Percentiles rank a stretch among this genome's conserved stretches.
Evolutionary conservation across 1,139 yeast genomes (phyloP).

Genomic region (Scheffersomyces illinoinensis): DNA sequence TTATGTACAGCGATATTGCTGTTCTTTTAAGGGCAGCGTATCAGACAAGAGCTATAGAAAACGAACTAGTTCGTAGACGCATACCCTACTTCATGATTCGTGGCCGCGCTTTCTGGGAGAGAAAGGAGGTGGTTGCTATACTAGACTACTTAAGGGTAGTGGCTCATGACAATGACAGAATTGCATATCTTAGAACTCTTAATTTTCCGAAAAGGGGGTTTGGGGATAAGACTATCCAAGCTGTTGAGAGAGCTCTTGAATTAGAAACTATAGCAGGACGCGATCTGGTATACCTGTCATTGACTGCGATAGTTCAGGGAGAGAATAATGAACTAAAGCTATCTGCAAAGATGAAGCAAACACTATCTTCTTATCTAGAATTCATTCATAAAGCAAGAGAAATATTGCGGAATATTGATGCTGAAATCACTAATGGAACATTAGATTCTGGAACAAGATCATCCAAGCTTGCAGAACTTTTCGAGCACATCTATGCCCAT

Average conservation of each 20-base stretch:
- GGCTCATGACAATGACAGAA: conserved; percentile 55
- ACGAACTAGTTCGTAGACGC: conserved; percentile 50
- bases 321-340: conserved; percentile 7
- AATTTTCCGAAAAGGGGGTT: conserved; percentile 67
- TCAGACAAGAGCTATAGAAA: conserved; percentile 62
- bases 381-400: conserved; percentile 30
- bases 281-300: background rate
- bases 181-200: conserved; percentile 60
- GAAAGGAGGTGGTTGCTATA: conserved; percentile 64
- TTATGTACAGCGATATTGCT: conserved; percentile 61
- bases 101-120: conserved; percentile 80
- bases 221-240: conserved; percentile 58
- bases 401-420: conserved; percentile 7
- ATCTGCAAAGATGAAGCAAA: conserved; percentile 12
- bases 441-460: conserved; percentile 5
- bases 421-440: background rate
- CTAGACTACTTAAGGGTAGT: conserved; percentile 66
- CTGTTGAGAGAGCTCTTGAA: conserved; percentile 26
- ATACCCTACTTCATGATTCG: conserved; percentile 69
- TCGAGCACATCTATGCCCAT: conserved; percentile 23
- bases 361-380: conserved; percentile 27
- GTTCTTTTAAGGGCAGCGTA: conserved; percentile 66
- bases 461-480: conserved; percentile 16
- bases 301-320: background rate
- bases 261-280: conserved; percentile 2